Percentiles rank a stretch among this genome's conserved stretches.
Conservation (phyloP, 345 rosid species). For the Citrus glauca region DNA sequence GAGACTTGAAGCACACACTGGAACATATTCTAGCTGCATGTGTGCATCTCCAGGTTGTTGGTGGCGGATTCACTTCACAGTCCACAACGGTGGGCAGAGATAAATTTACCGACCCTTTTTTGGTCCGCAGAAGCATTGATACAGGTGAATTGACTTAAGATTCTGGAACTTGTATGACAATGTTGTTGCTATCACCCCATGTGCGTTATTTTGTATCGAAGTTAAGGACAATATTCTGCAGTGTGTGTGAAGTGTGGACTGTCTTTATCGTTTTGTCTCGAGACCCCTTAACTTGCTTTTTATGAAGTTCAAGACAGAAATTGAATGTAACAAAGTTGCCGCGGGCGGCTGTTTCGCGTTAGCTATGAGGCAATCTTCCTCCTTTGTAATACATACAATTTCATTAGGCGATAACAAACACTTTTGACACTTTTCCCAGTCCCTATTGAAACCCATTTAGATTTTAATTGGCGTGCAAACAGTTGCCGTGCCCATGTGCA, state of each 20-base stretch:
- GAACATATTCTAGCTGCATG: background rate
- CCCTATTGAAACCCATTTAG: background rate
- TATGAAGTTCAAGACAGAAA: background rate
- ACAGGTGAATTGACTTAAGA: background rate
- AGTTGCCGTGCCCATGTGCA: constrained; percentile 8
- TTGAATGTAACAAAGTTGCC: constrained; percentile 4
- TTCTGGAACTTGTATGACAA: background rate
- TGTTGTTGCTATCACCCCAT: background rate
- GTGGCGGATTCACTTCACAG: background rate
- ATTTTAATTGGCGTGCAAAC: background rate
- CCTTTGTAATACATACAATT: background rate
- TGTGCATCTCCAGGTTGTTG: background rate
- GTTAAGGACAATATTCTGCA: background rate
- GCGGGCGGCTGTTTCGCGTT: background rate
- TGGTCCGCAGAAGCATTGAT: background rate
- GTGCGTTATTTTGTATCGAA: background rate
- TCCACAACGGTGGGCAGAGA: background rate
- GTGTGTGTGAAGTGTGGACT: background rate
- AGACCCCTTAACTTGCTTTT: background rate
- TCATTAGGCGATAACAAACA: background rate
- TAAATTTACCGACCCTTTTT: background rate
- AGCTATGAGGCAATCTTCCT: constrained; percentile 5
- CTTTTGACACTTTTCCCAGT: background rate
- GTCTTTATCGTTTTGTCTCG: background rate
- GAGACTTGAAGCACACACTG: background rate